Evolutionary conservation across 306 rosid species (phyloP), one percentile per base, ranked within the genome.

Genomic region (Glycyrrhiza uralensis): DNA sequence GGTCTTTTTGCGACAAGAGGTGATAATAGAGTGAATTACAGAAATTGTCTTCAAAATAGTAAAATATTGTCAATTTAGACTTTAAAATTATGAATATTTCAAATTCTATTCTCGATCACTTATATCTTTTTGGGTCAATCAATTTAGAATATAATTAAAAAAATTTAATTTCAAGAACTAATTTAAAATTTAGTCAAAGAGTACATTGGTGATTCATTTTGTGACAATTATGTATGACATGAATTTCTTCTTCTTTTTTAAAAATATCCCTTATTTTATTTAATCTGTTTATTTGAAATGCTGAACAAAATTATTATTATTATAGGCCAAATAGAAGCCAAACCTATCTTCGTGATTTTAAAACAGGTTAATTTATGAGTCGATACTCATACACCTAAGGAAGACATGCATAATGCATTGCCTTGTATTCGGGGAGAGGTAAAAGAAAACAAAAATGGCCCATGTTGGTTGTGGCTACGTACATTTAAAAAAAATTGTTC

Each of bases 361-460:
- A 60, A 73, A 20, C 36, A 58, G 60, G 57, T 45, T 72, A 13
- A 59, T 30, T 0, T 1, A 23, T 28, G 51, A 56, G 20, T 56
- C 30, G 69, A 55, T 36, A 58, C 52, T 10, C 6, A 55, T 36
- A 58, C 52, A 15, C 6, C 14, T 30, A 18, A 30, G 36, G 45
- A 32, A 45, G 50, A 20, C n/a, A 9, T 61, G 17, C 33, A 9
- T 39, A 46, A 32, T 19, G 46, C n/a, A n/a, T n/a, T n/a, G n/a
- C n/a, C 3, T 30, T 8, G 15, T 32, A 32, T 33, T 4, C 1
- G 7, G 39, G 9, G 19, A 57, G 28, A 50, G 78, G 70, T 47
- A 46, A 46, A 46, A 51, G 55, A 74, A 63, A 50, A 74, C 79
- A 74, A 74, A 64, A 64, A 54, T 64, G 3, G 74, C 58, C 59